Evolutionary conservation across 75 land plant species (phyloP), one percentile per base, ranked within the genome.

Genomic region (Pseudotsuga menziesii): DNA sequence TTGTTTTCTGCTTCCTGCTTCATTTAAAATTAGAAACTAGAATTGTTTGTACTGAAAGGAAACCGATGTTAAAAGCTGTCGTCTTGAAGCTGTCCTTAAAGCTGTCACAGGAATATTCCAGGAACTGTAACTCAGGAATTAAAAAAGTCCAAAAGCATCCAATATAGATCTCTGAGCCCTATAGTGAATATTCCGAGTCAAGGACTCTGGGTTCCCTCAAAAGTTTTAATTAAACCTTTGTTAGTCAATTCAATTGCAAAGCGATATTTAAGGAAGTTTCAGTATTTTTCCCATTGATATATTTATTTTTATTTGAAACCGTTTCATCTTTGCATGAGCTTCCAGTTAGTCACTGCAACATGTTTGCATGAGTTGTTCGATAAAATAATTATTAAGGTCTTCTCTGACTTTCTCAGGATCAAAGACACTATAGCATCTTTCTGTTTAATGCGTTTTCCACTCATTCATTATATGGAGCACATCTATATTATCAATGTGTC

Each of bases 401-500:
- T 69, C 52, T 7, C 64, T 19, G 22, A 69, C 20, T 20, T 16
- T 69, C 25, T 7, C 64, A 39, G 22, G 39, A 69, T 69, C 11
- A 69, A n/a, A 67, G 39, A 4, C 41, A 20, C 1, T 29, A 41
- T 39, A 0, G 19, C 29, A 16, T 19, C 6, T 66, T 66, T 35
- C 35, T 20, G 36, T 66, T 64, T 17, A 36, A 66, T 36, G 41
- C 5, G 2, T 35, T 66, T 32, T 35, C 17, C 19, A 66, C 8
- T 66, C 7, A 64, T 11, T 64, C 41, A 35, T 29, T 67, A n/a
- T 35, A 14, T 17, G 39, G 44, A 35, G 39, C 19, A 67, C 44
- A 67, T 67, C 67, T 63, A 67, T 67, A 36, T 67, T 67, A 36
- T 67, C 44, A 67, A 36, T 19, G 22, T 36, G n/a, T n/a, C 39